phyloP scores from a whole-genome alignment of 345 rosid species.

The Bruguiera parviflora region DNA sequence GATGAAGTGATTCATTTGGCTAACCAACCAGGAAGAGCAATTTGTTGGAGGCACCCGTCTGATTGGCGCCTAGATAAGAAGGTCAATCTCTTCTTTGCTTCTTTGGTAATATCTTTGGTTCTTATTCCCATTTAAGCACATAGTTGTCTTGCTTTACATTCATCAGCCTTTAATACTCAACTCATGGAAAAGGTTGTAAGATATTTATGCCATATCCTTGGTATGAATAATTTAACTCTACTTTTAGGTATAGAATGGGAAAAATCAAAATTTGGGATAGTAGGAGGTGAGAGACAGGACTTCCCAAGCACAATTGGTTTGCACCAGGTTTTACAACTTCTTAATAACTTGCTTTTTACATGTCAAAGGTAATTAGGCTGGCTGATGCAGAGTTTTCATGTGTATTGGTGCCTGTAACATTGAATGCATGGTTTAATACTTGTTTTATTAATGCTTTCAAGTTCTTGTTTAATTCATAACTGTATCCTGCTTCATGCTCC shows the following conservation, averaged over 20 bases:
- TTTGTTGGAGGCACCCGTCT: slow-evolving; percentile 93
- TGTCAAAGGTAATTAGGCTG: background rate
- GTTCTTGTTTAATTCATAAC: background rate
- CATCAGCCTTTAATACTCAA: too few species aligned
- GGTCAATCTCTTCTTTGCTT: slow-evolving; percentile 72
- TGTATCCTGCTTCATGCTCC: background rate
- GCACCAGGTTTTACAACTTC: background rate
- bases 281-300: too few species aligned
- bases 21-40: slow-evolving; percentile 56
- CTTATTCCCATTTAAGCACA: slow-evolving; percentile 1
- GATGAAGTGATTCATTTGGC: slow-evolving; percentile 52
- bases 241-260: too few species aligned
- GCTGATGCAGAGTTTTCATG: background rate
- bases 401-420: background rate
- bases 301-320: too few species aligned
- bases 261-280: too few species aligned
- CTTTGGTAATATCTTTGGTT: slow-evolving; percentile 9
- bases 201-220: too few species aligned
- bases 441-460: background rate
- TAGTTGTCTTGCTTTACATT: background rate
- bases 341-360: background rate
- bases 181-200: too few species aligned
- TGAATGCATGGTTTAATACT: background rate
- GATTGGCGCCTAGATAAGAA: slow-evolving; percentile 65
- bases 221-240: too few species aligned